Conservation (phyloP, 345 rosid species). For the Stellera chamaejasme region DNA sequence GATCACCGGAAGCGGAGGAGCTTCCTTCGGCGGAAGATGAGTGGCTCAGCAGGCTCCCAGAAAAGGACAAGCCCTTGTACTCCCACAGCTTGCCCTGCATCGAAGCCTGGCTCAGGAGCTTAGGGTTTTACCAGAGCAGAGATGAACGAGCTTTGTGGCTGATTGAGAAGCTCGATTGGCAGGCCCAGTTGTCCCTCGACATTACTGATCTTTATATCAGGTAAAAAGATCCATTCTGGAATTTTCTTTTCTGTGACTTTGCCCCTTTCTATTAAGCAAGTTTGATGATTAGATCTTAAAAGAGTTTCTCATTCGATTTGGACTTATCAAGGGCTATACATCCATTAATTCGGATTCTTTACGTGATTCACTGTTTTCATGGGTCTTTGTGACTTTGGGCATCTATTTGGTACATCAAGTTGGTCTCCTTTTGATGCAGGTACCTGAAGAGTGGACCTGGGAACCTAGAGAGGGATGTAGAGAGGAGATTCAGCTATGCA, state of each 20-base stretch:
- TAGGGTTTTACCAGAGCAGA: constrained; percentile 70
- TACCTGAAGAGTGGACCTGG: constrained; percentile 92
- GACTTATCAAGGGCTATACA: no score
- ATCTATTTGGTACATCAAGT: not conserved
- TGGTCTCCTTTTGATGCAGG: constrained; percentile 31
- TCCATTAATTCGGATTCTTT: no score
- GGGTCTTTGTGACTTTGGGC: no score
- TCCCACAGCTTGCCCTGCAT: constrained; percentile 92
- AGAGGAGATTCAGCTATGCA: constrained; percentile 94
- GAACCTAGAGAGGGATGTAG: constrained; percentile 79
- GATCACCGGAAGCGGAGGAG: constrained; percentile 58
- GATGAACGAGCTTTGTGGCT: constrained; percentile 80
- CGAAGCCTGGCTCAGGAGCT: constrained; percentile 70
- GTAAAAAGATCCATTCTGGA: constrained; percentile 20
- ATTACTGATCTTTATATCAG: constrained; percentile 78
- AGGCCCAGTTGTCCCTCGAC: constrained; percentile 81
- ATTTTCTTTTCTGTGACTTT: not conserved
- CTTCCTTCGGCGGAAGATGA: constrained; percentile 50
- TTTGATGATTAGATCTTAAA: not conserved
- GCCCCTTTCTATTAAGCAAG: not conserved
- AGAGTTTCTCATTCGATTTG: no score
- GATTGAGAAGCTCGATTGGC: constrained; percentile 77
- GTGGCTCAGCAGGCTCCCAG: constrained; percentile 76
- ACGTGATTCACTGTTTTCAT: no score
- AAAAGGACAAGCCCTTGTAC: constrained; percentile 73